Evolutionary conservation across 1,139 yeast genomes (phyloP), one percentile per base, ranked within the genome.

Genomic region (Cylindricascospora bacillispora): DNA sequence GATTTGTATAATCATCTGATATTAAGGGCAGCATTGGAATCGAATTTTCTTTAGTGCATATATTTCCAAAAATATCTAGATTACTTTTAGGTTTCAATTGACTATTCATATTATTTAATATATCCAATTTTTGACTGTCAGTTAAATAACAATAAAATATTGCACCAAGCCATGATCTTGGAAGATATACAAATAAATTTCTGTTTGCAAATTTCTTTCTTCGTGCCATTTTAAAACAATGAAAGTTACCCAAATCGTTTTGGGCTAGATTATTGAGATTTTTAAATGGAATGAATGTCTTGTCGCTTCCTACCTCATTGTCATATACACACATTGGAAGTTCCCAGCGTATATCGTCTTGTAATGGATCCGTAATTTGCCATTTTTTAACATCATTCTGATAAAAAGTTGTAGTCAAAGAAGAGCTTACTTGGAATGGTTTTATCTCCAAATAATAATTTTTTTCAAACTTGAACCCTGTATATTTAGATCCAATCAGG

Each of bases 101-200:
- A 12, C 39, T 35, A 24, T 38, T 37, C 25, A 62, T 49, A 22
- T 45, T 41, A 7, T 45, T 44, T 29, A 61, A 40, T 13, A 60
- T 46, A 22, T 50, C 39, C 12, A 23, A 24, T 28, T 52, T 54
- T 6, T 56, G 40, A 22, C 37, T 33, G 35, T 51, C 35, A 2
- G 61, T 46, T 1, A 66, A 38, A 3, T 64, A 57, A 43, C 82
- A 74, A 38, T 65, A 65, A 47, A 64, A 79, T 5, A 79, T 40
- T 0, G 76, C 86, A 4, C 92, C 92, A 2, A 79, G 70, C 51
- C 70, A 65, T 0, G 77, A 65, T 26, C 62, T 59, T 0, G 86
- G 83, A 15, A 71, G 54, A 43, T 65, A 76, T 13, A 74, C 49
- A 5, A 67, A 60, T 21, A 69, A 39, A 15, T 63, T 52, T 28